phyloP scores from a whole-genome alignment of 495 filamentous ascomycete species.

The Aspergillus ostianus region DNA sequence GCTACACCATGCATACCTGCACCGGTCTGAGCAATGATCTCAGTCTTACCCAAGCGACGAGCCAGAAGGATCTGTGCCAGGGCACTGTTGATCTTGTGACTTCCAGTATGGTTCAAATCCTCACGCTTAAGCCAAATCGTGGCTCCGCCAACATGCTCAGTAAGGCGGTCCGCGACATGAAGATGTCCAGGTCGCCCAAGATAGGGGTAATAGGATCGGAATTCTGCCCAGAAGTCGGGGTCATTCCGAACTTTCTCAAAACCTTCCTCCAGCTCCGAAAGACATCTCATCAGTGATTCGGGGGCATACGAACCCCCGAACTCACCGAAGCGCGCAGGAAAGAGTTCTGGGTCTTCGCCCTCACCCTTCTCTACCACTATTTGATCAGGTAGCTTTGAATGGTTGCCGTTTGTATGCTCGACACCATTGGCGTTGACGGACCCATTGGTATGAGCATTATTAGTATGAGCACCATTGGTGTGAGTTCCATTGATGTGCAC shows the following conservation, averaged over 20 bases:
- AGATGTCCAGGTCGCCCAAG: constrained; percentile 84
- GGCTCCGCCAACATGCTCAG: constrained; percentile 77
- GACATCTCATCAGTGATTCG: constrained; percentile 86
- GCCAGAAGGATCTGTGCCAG: constrained; percentile 88
- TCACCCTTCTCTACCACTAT: too few relatives aligned
- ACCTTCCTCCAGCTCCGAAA: constrained; percentile 75
- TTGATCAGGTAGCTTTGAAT: too few relatives aligned
- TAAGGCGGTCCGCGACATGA: constrained; percentile 71
- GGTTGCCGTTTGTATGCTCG: too few relatives aligned
- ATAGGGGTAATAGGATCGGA: constrained; percentile 82
- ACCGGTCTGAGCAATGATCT: constrained; percentile 95
- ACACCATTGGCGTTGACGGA: too few relatives aligned
- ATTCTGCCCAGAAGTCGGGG: constrained; percentile 87
- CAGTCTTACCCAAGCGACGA: constrained; percentile 79
- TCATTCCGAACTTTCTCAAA: constrained; percentile 79
- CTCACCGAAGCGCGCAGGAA: neutral
- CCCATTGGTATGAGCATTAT: too few relatives aligned
- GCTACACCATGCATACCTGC: constrained; percentile 97
- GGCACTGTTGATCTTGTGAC: constrained; percentile 97
- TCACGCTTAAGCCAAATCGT: constrained; percentile 97
- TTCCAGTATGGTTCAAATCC: constrained; percentile 83
- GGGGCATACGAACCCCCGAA: constrained; percentile 92
- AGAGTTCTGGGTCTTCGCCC: too few relatives aligned
- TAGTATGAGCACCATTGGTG: too few relatives aligned
- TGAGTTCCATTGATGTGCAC: too few relatives aligned